phyloP scores from a whole-genome alignment of 73 alveolate genomes.

The Tetrahymena thermophila region DNA sequence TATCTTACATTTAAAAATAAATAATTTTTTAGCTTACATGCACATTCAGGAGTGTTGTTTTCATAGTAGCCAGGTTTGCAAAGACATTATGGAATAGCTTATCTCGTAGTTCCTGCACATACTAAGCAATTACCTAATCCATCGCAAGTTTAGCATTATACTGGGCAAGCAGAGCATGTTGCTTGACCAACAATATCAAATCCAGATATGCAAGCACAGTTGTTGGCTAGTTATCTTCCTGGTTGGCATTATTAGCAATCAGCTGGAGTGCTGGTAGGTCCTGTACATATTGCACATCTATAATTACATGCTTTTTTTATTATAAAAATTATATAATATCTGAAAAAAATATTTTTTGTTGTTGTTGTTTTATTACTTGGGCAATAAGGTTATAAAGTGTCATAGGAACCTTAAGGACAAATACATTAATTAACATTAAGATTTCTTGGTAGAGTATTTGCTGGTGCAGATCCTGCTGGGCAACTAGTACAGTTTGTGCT shows the following conservation, averaged over 20 bases:
- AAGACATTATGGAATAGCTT: neutral
- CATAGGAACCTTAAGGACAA: neutral
- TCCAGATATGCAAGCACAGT: neutral
- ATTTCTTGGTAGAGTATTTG: neutral
- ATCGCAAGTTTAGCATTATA: neutral
- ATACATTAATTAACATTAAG: neutral
- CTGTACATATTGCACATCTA: neutral
- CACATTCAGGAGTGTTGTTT: neutral
- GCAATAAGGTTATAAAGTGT: neutral
- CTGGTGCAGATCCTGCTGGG: neutral
- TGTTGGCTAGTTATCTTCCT: neutral
- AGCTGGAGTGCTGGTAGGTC: neutral
- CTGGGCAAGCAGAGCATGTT: neutral
- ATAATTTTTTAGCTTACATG: neutral
- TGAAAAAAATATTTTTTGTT: neutral
- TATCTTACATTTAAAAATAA: neutral
- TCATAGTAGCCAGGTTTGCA: neutral
- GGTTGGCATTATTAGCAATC: neutral
- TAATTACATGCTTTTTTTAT: neutral
- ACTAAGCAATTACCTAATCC: neutral
- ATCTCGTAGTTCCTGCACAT: neutral
- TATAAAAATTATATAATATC: neutral
- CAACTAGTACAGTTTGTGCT: neutral
- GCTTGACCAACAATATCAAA: neutral
- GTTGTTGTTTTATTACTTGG: neutral